Evolutionary conservation across 495 filamentous ascomycete species (phyloP), one percentile per base, ranked within the genome.

Genomic region (Podospora comata): DNA sequence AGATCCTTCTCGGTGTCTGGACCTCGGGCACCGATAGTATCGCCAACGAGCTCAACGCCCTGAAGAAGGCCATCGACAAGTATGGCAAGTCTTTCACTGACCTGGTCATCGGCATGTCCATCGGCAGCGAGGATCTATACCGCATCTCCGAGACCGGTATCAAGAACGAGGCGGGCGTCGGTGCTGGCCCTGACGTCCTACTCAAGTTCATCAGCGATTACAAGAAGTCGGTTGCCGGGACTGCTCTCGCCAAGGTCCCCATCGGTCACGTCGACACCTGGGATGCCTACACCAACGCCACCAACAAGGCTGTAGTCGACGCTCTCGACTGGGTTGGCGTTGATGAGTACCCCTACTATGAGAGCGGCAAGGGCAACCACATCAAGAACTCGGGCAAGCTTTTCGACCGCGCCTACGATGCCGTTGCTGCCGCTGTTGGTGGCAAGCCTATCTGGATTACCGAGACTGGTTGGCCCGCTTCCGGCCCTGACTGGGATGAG

Each of bases 81-180:
- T 73, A 80, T 64, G 84, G 84, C 68, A 70, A 65, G 55, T 65
- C 77, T 28, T 74, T 82, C 56, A 77, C 76, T 62, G 77, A 83
- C 61, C 82, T 83, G 67, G 79, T 86, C 67, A 80, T 86, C 30
- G 83, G 81, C 64, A 80, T 86, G 65, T 79, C 77, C 23, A 83
- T 86, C 54, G 84, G 84, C 58, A 81, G 76, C 73, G 84, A 86
- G 75, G 84, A 86, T 62, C 74, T 86, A 16, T 86, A 86, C 82
- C 83, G 84, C 66, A 65, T 67, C 59, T 81, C 79, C 5, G 78
- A 72, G 57, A 79, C 79, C 26, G 80, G 80, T 63, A 66, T 80
- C 68, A 71, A 68, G 71, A 82, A 82, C 77, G 71, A 81, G 65
- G 69, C 78, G 3, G 79, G 78, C 55, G 72, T 79, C 19, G 84